These are phyloP conservation scores for Trichomonas tenax DNA, from an alignment of 208 protist genomes.

Conservation along the genomic window DNA sequence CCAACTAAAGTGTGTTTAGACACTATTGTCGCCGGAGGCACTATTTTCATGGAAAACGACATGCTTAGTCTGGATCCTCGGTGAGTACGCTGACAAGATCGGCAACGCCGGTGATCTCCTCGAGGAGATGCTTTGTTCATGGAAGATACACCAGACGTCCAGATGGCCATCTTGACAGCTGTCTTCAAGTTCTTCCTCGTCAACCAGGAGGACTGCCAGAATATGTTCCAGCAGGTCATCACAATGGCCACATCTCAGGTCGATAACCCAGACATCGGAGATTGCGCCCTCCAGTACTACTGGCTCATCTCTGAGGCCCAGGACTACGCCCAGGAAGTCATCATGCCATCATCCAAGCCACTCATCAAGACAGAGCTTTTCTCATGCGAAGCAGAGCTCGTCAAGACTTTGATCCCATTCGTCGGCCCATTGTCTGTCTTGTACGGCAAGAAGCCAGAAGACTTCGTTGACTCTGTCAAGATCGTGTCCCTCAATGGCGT, in stretches of 20 bases:
- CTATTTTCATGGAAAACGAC: too few species aligned
- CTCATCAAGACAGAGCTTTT: neutral
- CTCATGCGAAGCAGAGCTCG: neutral
- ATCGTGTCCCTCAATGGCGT: neutral
- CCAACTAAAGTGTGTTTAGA: too few species aligned
- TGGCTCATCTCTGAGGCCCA: neutral
- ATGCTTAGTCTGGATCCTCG: slow-evolving; percentile 24
- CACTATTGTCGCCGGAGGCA: too few species aligned
- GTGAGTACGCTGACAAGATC: slow-evolving; percentile 81
- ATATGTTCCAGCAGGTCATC: neutral
- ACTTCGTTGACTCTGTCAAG: neutral
- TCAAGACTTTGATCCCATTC: neutral
- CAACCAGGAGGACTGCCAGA: neutral
- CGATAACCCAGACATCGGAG: neutral
- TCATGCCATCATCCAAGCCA: neutral
- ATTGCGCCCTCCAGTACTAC: neutral
- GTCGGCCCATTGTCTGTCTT: neutral
- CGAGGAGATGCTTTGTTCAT: too few species aligned
- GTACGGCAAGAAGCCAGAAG: neutral
- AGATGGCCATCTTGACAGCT: neutral
- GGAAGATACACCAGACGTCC: neutral
- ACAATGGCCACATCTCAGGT: slow-evolving; percentile 15
- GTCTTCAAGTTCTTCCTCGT: neutral
- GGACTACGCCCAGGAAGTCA: neutral
- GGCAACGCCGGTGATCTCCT: slow-evolving; percentile 80